Evolutionary conservation across 2,329 filamentous ascomycete species (phyloP).

Genomic region (Penicillium sp.): DNA sequence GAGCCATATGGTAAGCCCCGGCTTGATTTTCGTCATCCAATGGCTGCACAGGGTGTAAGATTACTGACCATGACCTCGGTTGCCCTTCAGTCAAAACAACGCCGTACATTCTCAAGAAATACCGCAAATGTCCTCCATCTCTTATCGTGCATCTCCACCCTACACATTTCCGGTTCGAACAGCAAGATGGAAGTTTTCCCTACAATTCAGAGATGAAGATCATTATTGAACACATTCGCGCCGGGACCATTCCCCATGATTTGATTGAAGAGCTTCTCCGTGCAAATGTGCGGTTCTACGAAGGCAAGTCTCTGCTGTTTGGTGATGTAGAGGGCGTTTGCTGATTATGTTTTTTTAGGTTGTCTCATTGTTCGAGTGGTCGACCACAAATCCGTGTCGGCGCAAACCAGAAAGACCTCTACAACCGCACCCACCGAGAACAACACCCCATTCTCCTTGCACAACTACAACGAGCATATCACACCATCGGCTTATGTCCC

Average conservation of each 20-base stretch:
- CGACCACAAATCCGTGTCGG: slow-evolving; percentile 71
- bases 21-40: background rate
- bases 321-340: background rate
- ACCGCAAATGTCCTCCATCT: slow-evolving; percentile 71
- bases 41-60: slow-evolving; percentile 1
- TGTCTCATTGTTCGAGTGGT: slow-evolving; percentile 94
- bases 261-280: slow-evolving; percentile 76
- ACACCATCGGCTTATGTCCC: slow-evolving; percentile 85
- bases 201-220: slow-evolving; percentile 91
- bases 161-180: slow-evolving; percentile 87
- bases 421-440: slow-evolving; percentile 60
- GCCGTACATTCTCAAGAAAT: slow-evolving; percentile 80
- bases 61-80: slow-evolving; percentile 16
- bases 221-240: slow-evolving; percentile 73
- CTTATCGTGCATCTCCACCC: slow-evolving; percentile 82
- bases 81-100: slow-evolving; percentile 65
- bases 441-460: slow-evolving; percentile 74
- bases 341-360: slow-evolving; percentile 37
- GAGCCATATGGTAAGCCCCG: slow-evolving; percentile 47
- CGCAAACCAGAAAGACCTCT: slow-evolving; percentile 59
- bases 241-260: slow-evolving; percentile 82
- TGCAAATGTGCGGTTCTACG: slow-evolving; percentile 78
- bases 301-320: slow-evolving; percentile 54
- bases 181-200: slow-evolving; percentile 86
- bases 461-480: slow-evolving; percentile 87